A percentile compares a stretch with the other conserved stretches of the same genome.
Conservation (phyloP, 768 basidiomycete species). For the Leucogyrophana mollusca region DNA sequence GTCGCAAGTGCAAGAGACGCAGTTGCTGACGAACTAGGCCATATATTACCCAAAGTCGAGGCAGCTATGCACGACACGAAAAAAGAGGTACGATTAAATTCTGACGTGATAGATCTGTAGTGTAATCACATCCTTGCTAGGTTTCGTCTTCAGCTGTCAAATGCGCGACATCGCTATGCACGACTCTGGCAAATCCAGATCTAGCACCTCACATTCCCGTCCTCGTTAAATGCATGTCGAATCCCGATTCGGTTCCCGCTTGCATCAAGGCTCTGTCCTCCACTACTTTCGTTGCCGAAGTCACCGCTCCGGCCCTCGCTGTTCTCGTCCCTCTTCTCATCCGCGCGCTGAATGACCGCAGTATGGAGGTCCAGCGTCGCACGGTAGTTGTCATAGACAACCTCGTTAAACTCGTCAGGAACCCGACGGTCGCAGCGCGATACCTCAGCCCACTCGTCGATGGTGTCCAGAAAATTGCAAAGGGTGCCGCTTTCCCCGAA, state of each 20-base stretch:
- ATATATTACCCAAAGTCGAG: slow-evolving; percentile 83
- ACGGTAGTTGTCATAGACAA: slow-evolving; percentile 95
- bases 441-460: slow-evolving; percentile 87
- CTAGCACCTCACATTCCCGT: slow-evolving; percentile 83
- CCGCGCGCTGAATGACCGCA: slow-evolving; percentile 91
- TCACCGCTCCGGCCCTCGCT: slow-evolving; percentile 93
- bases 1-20: slow-evolving; percentile 65
- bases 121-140: slow-evolving; percentile 34
- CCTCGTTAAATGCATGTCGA: slow-evolving; percentile 93
- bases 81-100: slow-evolving; percentile 61
- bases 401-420: slow-evolving; percentile 94
- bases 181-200: slow-evolving; percentile 91
- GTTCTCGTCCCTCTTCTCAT: slow-evolving; percentile 90
- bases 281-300: slow-evolving; percentile 96
- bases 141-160: slow-evolving; percentile 86
- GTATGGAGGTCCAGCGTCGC: slow-evolving; percentile 94
- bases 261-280: slow-evolving; percentile 95
- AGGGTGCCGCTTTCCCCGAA: slow-evolving; percentile 94
- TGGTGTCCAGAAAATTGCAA: slow-evolving; percentile 87
- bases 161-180: slow-evolving; percentile 86
- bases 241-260: slow-evolving; percentile 82
- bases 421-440: slow-evolving; percentile 83
- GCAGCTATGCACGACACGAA: slow-evolving; percentile 96
- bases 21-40: slow-evolving; percentile 82
- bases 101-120: not conserved